Conservation (phyloP, 495 filamentous ascomycete species). For the Immersiella caudata region DNA sequence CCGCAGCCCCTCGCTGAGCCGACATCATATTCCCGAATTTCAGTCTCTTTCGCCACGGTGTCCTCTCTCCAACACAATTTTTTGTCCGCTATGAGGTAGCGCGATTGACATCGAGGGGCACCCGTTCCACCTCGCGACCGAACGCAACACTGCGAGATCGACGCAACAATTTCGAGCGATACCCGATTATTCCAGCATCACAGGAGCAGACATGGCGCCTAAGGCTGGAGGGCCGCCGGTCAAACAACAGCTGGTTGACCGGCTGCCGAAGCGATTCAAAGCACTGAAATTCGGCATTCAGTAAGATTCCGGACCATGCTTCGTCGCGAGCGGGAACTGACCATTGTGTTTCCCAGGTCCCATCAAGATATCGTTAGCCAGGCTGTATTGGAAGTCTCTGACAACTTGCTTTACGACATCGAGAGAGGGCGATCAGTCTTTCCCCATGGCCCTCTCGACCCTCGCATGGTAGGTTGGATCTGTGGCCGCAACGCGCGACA, state of each 20-base stretch:
- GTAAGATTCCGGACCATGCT: conserved; percentile 49
- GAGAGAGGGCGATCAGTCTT: conserved; percentile 70
- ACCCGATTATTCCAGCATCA: neutral
- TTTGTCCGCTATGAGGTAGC: conserved; percentile 25
- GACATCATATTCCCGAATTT: neutral
- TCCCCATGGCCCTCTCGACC: conserved; percentile 81
- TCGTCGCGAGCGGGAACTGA: conserved; percentile 17
- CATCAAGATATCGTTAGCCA: conserved; percentile 93
- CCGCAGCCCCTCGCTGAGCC: neutral
- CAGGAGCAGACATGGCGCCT: conserved; percentile 17
- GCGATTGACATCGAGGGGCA: conserved; percentile 25
- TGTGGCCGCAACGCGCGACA: neutral
- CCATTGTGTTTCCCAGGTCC: conserved; percentile 57
- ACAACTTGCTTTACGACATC: conserved; percentile 87
- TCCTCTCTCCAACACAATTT: neutral
- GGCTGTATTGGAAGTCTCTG: conserved; percentile 87
- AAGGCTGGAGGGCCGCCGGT: conserved; percentile 34
- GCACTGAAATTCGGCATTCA: conserved; percentile 92
- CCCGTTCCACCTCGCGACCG: conserved; percentile 4
- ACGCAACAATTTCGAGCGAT: neutral
- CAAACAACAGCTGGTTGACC: conserved; percentile 89
- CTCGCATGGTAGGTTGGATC: conserved; percentile 41
- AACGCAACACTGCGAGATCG: neutral
- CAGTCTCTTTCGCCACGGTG: neutral
- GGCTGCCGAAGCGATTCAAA: conserved; percentile 85